Percentiles rank a stretch among this genome's conserved stretches.
Conservation (phyloP, 805 yeast species). For the Starmerella tilneyi region DNA sequence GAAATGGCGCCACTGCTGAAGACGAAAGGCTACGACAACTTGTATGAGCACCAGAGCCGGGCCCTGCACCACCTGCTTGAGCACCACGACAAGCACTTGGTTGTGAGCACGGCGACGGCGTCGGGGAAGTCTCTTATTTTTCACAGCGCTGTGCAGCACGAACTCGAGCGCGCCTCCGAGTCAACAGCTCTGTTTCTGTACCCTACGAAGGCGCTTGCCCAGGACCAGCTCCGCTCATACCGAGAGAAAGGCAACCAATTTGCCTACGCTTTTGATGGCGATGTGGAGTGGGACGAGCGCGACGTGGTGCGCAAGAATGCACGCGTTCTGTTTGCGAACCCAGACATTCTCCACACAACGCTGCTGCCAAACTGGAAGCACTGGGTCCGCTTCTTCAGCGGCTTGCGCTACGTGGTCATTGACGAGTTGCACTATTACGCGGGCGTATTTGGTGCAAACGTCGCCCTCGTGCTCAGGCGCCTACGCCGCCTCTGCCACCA, state of each 20-base stretch:
- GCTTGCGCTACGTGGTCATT: conserved; percentile 63
- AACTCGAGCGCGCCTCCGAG: conserved; percentile 35
- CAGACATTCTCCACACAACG: conserved; percentile 83
- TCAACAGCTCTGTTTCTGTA: conserved; percentile 74
- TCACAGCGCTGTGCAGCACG: conserved; percentile 64
- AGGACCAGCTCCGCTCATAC: conserved; percentile 80
- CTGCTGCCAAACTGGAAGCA: conserved; percentile 64
- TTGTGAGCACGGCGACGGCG: conserved; percentile 89
- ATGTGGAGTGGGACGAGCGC: conserved; percentile 56
- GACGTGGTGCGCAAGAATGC: conserved; percentile 49
- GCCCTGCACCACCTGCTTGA: conserved; percentile 47
- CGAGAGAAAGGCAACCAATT: conserved; percentile 39
- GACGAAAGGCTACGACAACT: conserved; percentile 41
- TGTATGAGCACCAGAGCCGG: conserved; percentile 74
- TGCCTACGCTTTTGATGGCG: conserved; percentile 80
- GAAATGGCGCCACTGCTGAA: conserved; percentile 18
- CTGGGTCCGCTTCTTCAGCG: conserved; percentile 61
- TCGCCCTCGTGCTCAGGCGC: conserved; percentile 72
- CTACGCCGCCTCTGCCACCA: conserved; percentile 52
- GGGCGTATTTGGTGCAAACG: conserved; percentile 90
- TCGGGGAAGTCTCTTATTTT: conserved; percentile 92
- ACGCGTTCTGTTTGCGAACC: conserved; percentile 82
- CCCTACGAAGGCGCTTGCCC: conserved; percentile 96
- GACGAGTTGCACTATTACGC: conserved; percentile 79
- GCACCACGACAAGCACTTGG: conserved; percentile 48